Percentiles rank a stretch among this genome's conserved stretches.
These are phyloP conservation scores for Primulina tabacum DNA, from an alignment of 257 asterid genomes.

Conservation along the genomic window DNA sequence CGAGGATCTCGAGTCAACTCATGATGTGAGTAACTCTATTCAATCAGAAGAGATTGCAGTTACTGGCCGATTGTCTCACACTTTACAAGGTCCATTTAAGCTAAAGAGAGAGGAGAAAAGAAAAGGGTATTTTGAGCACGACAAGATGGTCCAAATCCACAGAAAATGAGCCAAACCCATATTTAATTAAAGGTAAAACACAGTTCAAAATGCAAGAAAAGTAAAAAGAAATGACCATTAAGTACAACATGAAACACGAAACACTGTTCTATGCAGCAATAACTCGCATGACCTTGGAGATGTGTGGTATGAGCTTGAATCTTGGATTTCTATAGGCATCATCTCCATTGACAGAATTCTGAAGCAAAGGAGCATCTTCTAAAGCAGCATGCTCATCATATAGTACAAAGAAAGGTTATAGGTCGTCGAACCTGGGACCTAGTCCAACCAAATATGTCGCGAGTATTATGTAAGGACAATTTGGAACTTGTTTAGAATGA, in stretches of 20 bases:
- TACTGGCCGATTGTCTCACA: no score
- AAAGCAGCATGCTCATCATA: slow-evolving; percentile 79
- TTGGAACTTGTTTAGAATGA: slow-evolving; percentile 14
- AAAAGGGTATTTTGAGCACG: no score
- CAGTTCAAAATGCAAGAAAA: no score
- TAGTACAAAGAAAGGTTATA: slow-evolving; percentile 82
- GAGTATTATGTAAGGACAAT: slow-evolving; percentile 1
- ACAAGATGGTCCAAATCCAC: no score
- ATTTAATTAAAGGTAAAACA: no score
- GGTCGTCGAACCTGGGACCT: slow-evolving; percentile 96
- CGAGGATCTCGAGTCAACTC: background rate
- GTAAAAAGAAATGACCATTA: no score
- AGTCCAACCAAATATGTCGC: slow-evolving; percentile 23
- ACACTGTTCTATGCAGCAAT: no score
- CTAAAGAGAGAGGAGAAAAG: no score
- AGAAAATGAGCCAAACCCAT: no score
- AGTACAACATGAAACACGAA: no score
- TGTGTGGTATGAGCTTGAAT: slow-evolving; percentile 98
- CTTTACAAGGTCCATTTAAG: background rate
- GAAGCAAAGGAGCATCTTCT: slow-evolving; percentile 82
- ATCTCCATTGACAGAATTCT: slow-evolving; percentile 87
- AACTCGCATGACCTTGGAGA: slow-evolving; percentile 59
- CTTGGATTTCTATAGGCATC: slow-evolving; percentile 92
- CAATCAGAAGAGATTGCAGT: no score
- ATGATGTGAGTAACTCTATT: background rate